phyloP scores from a whole-genome alignment of 176 grass and related monocot genomes.

The Pharus latifolius region DNA sequence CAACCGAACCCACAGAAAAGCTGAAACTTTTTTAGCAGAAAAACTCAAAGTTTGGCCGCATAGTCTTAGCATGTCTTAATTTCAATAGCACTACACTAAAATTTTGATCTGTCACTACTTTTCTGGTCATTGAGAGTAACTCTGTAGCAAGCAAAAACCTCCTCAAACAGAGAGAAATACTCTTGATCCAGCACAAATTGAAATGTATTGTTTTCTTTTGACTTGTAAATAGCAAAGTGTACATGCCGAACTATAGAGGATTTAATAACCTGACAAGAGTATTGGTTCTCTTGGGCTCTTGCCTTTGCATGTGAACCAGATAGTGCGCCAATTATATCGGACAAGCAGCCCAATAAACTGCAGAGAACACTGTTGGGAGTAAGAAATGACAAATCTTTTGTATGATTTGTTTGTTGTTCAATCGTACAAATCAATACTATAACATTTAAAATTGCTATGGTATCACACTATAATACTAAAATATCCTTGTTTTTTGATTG shows the following conservation, averaged over 20 bases:
- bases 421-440: no score
- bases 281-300: neutral
- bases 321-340: neutral
- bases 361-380: neutral
- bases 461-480: no score
- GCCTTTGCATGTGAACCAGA: neutral
- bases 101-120: no score
- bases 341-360: slow-evolving; percentile 18
- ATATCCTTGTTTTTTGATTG: neutral
- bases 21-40: no score
- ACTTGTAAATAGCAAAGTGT: slow-evolving; percentile 16
- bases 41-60: no score
- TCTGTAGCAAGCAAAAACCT: no score
- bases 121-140: no score
- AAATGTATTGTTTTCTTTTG: slow-evolving; percentile 7
- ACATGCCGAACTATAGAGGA: neutral
- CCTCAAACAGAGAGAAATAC: no score
- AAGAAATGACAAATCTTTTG: neutral
- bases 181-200: neutral
- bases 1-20: no score
- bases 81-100: no score
- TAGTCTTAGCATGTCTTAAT: no score
- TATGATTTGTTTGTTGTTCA: slow-evolving; percentile 9
- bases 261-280: neutral
- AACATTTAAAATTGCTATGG: no score